A percentile compares a stretch with the other conserved stretches of the same genome.
Conservation (phyloP, 495 filamentous ascomycete species). For the Penicillium canescens region DNA sequence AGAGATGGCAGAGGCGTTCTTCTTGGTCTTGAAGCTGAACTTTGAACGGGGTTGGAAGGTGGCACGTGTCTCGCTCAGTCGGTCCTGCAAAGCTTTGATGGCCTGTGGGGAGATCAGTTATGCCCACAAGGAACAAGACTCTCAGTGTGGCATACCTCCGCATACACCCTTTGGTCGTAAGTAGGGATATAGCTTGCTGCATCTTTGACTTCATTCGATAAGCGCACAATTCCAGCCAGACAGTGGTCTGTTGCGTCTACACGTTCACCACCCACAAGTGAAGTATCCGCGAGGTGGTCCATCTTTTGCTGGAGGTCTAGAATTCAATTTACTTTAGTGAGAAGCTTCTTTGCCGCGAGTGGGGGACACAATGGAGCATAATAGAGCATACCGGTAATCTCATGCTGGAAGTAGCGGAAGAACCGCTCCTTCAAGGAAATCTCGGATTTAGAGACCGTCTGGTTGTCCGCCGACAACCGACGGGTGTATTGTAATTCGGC, state of each 20-base stretch:
- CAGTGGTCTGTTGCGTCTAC: constrained; percentile 67
- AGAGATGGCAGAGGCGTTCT: constrained; percentile 57
- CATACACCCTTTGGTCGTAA: constrained; percentile 75
- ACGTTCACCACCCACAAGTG: constrained; percentile 56
- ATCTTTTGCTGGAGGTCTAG: constrained; percentile 64
- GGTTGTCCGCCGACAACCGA: constrained; percentile 42
- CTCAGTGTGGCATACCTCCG: constrained; percentile 50
- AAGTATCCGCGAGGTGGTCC: constrained; percentile 51
- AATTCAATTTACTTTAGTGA: background rate
- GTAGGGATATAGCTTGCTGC: constrained; percentile 67
- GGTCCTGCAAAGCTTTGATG: constrained; percentile 67
- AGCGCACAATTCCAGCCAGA: constrained; percentile 61
- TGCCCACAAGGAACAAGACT: background rate
- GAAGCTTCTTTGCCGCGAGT: background rate
- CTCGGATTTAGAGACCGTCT: constrained; percentile 41
- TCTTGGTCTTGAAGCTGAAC: constrained; percentile 73
- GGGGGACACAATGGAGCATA: background rate
- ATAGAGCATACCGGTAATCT: constrained; percentile 58
- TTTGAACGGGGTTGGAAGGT: constrained; percentile 63
- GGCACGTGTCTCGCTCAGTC: constrained; percentile 58
- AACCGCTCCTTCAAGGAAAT: constrained; percentile 68
- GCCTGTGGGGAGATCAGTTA: constrained; percentile 41
- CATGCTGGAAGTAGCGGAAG: constrained; percentile 75
- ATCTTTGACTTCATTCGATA: constrained; percentile 70
- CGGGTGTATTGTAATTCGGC: constrained; percentile 30